phyloP scores from a whole-genome alignment of 2,329 filamentous ascomycete genomes.

The Claviceps sp. region DNA sequence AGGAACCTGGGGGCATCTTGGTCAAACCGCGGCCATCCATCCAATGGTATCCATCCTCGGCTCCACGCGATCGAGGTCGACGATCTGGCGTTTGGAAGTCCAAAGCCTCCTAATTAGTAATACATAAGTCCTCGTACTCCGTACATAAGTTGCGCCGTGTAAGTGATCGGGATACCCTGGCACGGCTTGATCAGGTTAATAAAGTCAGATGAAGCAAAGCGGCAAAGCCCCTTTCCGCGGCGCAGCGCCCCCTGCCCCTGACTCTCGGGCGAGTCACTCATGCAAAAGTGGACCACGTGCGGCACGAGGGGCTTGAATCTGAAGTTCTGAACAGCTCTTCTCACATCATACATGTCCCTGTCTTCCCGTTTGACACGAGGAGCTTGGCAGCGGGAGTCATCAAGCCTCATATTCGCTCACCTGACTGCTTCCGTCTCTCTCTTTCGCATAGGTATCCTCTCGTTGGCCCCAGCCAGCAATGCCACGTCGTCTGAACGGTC shows the following conservation, averaged over 20 bases:
- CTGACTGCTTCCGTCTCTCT: background rate
- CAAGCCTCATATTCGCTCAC: background rate
- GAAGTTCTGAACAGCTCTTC: background rate
- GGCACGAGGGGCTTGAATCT: background rate
- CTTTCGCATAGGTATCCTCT: background rate
- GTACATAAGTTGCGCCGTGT: no score
- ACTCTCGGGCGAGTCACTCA: background rate
- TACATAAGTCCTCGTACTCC: no score
- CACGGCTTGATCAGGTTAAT: no score
- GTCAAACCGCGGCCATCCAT: background rate
- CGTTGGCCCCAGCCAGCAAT: background rate
- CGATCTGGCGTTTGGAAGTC: no score
- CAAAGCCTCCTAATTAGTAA: no score
- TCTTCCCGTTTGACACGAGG: background rate
- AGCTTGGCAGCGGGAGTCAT: background rate
- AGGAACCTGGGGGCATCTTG: no score
- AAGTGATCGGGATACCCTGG: no score
- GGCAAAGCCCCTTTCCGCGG: no score
- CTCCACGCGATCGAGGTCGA: background rate
- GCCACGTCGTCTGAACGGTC: background rate
- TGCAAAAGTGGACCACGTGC: background rate
- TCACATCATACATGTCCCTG: background rate
- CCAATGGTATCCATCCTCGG: background rate
- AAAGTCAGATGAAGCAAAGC: no score
- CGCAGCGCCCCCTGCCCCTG: background rate